A percentile compares a stretch with the other conserved stretches of the same genome.
Conservation (phyloP, 1,139 yeast species). For the Nakaseomyces glabratus region DNA sequence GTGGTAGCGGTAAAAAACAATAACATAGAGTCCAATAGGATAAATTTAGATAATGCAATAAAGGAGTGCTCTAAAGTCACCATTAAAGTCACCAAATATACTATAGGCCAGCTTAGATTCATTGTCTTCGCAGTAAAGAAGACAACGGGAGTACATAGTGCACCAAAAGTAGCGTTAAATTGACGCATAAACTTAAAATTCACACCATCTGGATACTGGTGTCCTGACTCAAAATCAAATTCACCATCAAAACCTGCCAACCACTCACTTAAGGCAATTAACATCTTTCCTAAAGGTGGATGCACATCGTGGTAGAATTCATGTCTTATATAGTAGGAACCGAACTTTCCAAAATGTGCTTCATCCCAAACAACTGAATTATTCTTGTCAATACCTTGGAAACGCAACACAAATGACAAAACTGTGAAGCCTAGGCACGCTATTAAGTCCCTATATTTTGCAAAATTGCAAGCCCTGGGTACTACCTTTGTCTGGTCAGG, state of each 20-base stretch:
- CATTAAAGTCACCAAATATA: constrained; percentile 50
- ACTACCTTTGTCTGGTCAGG: too few relatives aligned
- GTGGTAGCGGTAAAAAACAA: constrained; percentile 61
- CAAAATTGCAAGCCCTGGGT: too few relatives aligned
- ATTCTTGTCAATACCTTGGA: constrained; percentile 55
- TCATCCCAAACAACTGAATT: constrained; percentile 88
- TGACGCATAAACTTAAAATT: constrained; percentile 54
- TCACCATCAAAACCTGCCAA: constrained; percentile 60
- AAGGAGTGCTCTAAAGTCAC: constrained; percentile 58
- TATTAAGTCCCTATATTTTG: constrained; percentile 4
- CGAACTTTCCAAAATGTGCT: constrained; percentile 69
- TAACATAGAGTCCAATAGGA: constrained; percentile 63
- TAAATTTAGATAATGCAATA: constrained; percentile 59
- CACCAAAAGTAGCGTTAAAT: constrained; percentile 57
- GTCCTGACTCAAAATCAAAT: constrained; percentile 58
- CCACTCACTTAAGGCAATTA: constrained; percentile 59
- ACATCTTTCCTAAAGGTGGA: constrained; percentile 68
- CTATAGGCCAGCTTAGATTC: constrained; percentile 39
- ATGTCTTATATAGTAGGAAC: constrained; percentile 51
- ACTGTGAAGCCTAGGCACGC: constrained; percentile 37
- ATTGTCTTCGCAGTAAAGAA: constrained; percentile 49
- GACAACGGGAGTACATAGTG: constrained; percentile 54
- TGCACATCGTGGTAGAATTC: constrained; percentile 72
- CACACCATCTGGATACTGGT: constrained; percentile 43
- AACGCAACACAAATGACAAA: constrained; percentile 57